Base-by-base conservation (phyloP, 2,329 filamentous ascomycete species). In the Hypoxylon sp. region DNA sequence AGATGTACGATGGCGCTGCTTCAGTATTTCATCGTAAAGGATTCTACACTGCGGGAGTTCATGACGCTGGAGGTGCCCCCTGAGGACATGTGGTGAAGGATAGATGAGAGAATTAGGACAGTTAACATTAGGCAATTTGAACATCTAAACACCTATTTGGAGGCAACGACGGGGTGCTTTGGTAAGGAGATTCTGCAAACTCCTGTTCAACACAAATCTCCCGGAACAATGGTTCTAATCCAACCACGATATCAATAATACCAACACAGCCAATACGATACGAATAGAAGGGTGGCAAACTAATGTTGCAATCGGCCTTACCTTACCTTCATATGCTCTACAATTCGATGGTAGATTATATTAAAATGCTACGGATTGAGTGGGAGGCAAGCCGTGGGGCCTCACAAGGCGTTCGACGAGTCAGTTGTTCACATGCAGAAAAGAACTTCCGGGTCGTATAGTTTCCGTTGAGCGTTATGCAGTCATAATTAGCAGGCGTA, bases 271-370 rank as follows among this genome's bases (percentile, higher is more conserved):
- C 38, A 56, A 34, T 2, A 46, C 30, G 10, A 10, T n/a, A 56
- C 13, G 10, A 21, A 23, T n/a, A 43, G 51, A 23, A 28, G 23
- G 23, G 21, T 49, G 21, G 32, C 30, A 21, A 58, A 36, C 19
- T 36, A 36, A 21, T 28, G 43, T 58, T 38, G 43, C 28, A 58
- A 30, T 58, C 55, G 55, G 55, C 32, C 21, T 38, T 49, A 46
- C 17, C 32, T 49, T 28, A 46, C 17, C 32, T 49, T 28, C 43
- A 48, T 13, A 28, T 30, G 3, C 13, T 11, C 21, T 58, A 14
- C 21, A 28, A 17, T 7, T 49, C 9, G 9, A 9, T 9, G 23
- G 28, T 30, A 28, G 14, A 49, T 17, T 36, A 13, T 19, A 56
- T 56, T 56, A 58, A 30, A 38, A 21, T 3, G 14, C 32, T 30